Percentiles rank a stretch among this genome's conserved stretches.
phyloP scores from a whole-genome alignment of 140 eudicot species.

The Senecio squalidus region DNA sequence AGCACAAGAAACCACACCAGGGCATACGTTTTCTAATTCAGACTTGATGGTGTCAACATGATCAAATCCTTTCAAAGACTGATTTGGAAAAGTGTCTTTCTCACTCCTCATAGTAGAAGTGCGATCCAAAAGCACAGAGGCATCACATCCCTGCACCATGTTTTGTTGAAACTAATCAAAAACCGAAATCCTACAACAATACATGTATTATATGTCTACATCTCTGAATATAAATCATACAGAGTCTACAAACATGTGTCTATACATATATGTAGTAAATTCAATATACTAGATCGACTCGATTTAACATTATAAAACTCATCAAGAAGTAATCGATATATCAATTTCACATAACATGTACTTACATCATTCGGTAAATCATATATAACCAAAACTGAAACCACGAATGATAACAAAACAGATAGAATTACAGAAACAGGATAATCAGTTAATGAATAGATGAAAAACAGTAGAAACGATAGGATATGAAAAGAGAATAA shows the following conservation, averaged over 20 bases:
- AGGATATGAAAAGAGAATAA: neutral
- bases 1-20: constrained; percentile 73
- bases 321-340: too few species aligned
- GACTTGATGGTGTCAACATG: constrained; percentile 48
- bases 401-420: too few species aligned
- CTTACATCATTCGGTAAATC: too few species aligned
- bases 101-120: constrained; percentile 50
- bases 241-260: too few species aligned
- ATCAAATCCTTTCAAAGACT: constrained; percentile 52
- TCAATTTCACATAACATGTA: too few species aligned
- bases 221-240: too few species aligned
- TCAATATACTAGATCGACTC: too few species aligned
- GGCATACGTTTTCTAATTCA: constrained; percentile 50
- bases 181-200: neutral
- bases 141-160: constrained; percentile 71
- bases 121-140: constrained; percentile 65
- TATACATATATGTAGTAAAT: too few species aligned
- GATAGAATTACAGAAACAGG: too few species aligned
- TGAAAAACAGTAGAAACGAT: neutral
- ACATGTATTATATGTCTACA: too few species aligned
- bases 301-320: too few species aligned
- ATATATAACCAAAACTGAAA: too few species aligned
- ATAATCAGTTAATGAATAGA: neutral
- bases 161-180: neutral
- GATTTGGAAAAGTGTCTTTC: constrained; percentile 65